These are phyloP conservation scores for Magnaporthales sp. DNA, from an alignment of 2,329 filamentous ascomycete genomes.

Conservation along the genomic window DNA sequence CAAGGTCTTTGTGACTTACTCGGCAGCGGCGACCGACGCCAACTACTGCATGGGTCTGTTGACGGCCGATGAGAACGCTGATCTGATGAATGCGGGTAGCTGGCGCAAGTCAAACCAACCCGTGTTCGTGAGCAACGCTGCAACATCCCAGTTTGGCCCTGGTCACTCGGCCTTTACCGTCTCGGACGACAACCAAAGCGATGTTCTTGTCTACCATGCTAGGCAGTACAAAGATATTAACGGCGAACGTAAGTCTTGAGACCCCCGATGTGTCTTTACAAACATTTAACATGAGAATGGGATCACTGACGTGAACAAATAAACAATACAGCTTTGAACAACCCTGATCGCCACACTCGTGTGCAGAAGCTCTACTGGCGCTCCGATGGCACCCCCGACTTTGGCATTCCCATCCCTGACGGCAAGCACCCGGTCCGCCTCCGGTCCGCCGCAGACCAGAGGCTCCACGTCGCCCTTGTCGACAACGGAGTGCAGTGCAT, in stretches of 20 bases:
- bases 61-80: slow-evolving; percentile 6
- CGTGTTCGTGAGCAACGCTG: slow-evolving; percentile 17
- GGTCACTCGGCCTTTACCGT: slow-evolving; percentile 20
- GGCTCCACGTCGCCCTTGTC: slow-evolving; percentile 10
- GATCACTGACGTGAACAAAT: background rate
- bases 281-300: background rate
- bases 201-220: slow-evolving; percentile 17
- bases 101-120: slow-evolving; percentile 18
- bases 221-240: slow-evolving; percentile 18
- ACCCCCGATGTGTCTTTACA: too few relatives aligned
- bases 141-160: slow-evolving; percentile 19
- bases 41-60: slow-evolving; percentile 12
- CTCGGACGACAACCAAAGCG: slow-evolving; percentile 19
- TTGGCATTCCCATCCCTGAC: slow-evolving; percentile 19
- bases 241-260: slow-evolving; percentile 12
- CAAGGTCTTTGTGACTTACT: slow-evolving; percentile 12
- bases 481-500: background rate
- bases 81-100: slow-evolving; percentile 13
- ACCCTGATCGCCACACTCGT: slow-evolving; percentile 14
- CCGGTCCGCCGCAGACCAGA: slow-evolving; percentile 8
- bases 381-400: slow-evolving; percentile 19
- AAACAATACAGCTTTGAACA: slow-evolving; percentile 9
- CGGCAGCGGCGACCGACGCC: slow-evolving; percentile 9
- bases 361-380: slow-evolving; percentile 23
- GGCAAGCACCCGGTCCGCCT: slow-evolving; percentile 11